phyloP scores from a whole-genome alignment of 2,329 filamentous ascomycete species.

The Pyrenophora seminiperda region DNA sequence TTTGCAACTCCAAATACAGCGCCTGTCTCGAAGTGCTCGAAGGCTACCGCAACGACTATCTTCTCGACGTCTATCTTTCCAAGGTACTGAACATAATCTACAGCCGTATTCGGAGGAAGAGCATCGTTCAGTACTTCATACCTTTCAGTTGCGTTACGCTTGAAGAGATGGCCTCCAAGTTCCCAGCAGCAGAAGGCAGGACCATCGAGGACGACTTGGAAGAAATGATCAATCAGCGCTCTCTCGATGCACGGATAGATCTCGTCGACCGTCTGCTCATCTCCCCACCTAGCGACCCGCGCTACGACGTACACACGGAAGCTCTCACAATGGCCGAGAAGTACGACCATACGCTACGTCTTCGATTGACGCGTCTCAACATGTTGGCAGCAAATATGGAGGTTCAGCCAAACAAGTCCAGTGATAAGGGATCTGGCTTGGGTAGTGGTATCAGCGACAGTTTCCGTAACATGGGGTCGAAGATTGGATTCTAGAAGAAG shows the following conservation, averaged over 20 bases:
- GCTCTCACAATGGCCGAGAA: constrained; percentile 70
- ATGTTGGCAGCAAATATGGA: constrained; percentile 77
- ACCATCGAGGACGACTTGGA: constrained; percentile 75
- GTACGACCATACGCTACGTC: constrained; percentile 75
- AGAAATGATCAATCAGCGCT: constrained; percentile 73
- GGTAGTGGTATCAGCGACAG: constrained; percentile 33
- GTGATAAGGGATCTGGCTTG: constrained; percentile 19
- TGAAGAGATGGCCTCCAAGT: constrained; percentile 76
- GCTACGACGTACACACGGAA: constrained; percentile 71
- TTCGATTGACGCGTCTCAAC: constrained; percentile 78
- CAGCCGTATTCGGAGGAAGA: constrained; percentile 79
- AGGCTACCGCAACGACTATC: constrained; percentile 79
- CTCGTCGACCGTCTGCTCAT: constrained; percentile 79
- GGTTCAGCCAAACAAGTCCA: constrained; percentile 50
- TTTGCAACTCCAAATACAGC: constrained; percentile 88
- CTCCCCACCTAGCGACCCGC: constrained; percentile 68
- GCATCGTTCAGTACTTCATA: constrained; percentile 89
- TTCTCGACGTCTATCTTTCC: constrained; percentile 86
- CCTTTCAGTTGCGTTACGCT: constrained; percentile 89
- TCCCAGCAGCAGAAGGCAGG: constrained; percentile 60
- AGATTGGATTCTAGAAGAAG: constrained; percentile 36
- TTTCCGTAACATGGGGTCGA: constrained; percentile 36
- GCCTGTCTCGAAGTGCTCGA: constrained; percentile 82
- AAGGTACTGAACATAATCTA: constrained; percentile 74
- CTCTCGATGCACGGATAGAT: constrained; percentile 80